Evolutionary conservation across 2,329 filamentous ascomycete species (phyloP), one percentile per base, ranked within the genome.

Genomic region (Apiospora saccharicola): DNA sequence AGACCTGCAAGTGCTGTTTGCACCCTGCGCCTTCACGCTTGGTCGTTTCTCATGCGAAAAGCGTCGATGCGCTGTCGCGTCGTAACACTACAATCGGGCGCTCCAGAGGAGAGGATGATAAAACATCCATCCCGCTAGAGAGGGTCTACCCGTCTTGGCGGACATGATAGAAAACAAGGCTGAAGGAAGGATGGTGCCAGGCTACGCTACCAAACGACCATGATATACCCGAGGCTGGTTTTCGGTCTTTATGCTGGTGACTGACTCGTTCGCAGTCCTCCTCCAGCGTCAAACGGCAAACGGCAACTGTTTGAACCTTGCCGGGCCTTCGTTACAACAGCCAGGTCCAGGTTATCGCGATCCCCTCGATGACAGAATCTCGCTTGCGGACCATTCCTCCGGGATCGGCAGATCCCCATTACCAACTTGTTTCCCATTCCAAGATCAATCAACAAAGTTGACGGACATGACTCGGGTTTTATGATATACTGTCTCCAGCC

Each of bases 61-160:
- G 22, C 16, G 53, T 3, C 16, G 30, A 61, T 61, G 53, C 53
- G 26, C 53, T 34, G n/a, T 22, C 44, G 22, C 44, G 26, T 61
- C 34, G 53, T 30, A 34, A 12, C 53, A 37, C 30, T 37, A 61
- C 16, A 41, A 41, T 61, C 30, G 26, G 16, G 53, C 53, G 26
- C 53, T 61, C 53, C 26, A 61, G 53, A 34, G 24, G 7, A 61
- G 53, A 34, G 24, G 7, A 30, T 3, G 51, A 57, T 30, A 30
- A 57, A 30, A 57, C 49, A 53, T 49, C n/a, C 49, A 14, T 14
- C 49, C 49, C 24, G 26, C 24, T 30, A 16, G 51, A 57, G 53
- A 61, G 53, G 53, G 53, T 61, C 53, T 61, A 34, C 53, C 53
- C 30, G 30, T 34, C 53, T 61, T 61, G 53, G 53, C 53, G 2